A percentile compares a stretch with the other conserved stretches of the same genome.
Conservation (phyloP, 73 alveolate species). For the Diophrys sp. region DNA sequence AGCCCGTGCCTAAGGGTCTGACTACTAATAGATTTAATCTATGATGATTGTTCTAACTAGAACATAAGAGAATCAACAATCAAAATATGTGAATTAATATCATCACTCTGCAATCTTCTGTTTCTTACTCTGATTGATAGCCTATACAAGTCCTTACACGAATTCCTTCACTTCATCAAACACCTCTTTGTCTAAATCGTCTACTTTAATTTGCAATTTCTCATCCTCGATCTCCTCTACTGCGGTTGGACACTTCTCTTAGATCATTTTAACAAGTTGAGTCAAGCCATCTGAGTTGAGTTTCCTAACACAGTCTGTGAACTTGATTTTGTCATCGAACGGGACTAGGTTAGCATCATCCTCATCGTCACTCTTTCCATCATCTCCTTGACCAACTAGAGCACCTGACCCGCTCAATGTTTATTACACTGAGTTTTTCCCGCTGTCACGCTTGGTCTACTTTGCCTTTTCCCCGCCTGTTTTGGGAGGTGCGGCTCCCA, state of each 20-base stretch:
- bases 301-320: conserved; percentile 69
- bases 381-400: conserved; percentile 46
- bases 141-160: conserved; percentile 18
- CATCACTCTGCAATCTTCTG: too few relatives aligned
- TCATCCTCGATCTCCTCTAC: conserved; percentile 74
- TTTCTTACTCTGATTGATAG: too few relatives aligned
- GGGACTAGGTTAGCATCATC: conserved; percentile 19
- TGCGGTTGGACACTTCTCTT: conserved; percentile 65
- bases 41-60: too few relatives aligned
- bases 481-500: too few relatives aligned
- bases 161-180: conserved; percentile 55
- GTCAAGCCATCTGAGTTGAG: conserved; percentile 69
- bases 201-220: conserved; percentile 76
- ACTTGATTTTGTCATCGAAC: conserved; percentile 60
- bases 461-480: conserved; percentile 50
- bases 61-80: too few relatives aligned
- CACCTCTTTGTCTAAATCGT: conserved; percentile 65
- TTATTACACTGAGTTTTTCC: conserved; percentile 7
- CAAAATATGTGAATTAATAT: too few relatives aligned
- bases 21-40: too few relatives aligned
- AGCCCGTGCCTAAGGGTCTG: too few relatives aligned
- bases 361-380: conserved; percentile 34
- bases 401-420: conserved; percentile 38
- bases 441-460: conserved; percentile 2
- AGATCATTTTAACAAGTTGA: conserved; percentile 55